Conservation (phyloP, 2,329 filamentous ascomycete genomes). For the Alternaria incomplexa region DNA sequence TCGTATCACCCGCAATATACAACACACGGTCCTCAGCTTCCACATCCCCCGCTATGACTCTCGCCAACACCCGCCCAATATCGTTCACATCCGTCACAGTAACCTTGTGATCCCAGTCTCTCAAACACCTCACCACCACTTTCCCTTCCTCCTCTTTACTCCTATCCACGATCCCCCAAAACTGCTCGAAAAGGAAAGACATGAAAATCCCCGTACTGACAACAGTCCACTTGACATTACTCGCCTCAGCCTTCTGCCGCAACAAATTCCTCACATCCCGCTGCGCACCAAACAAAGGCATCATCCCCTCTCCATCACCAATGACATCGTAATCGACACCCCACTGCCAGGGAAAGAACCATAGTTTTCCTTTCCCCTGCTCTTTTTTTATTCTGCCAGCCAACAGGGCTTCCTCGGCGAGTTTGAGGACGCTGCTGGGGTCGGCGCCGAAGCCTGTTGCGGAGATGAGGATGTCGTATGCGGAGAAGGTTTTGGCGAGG, state of each 20-base stretch:
- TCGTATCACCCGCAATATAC: constrained; percentile 67
- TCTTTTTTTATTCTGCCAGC: constrained; percentile 52
- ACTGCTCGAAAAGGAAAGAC: constrained; percentile 69
- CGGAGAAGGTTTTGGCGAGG: constrained; percentile 45
- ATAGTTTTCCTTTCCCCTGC: constrained; percentile 10
- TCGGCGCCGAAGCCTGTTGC: constrained; percentile 67
- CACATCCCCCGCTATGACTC: constrained; percentile 53
- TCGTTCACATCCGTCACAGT: constrained; percentile 68
- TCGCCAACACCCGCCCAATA: constrained; percentile 67
- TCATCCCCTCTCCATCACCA: constrained; percentile 60
- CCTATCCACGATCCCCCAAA: constrained; percentile 67
- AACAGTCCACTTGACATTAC: constrained; percentile 64
- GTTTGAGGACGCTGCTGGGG: constrained; percentile 62
- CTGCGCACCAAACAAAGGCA: constrained; percentile 73
- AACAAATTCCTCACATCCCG: constrained; percentile 49
- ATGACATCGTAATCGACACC: constrained; percentile 74
- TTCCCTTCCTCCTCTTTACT: not conserved
- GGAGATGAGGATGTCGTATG: constrained; percentile 63
- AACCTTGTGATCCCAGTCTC: constrained; percentile 66
- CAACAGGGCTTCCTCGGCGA: constrained; percentile 61
- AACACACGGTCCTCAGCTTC: constrained; percentile 53
- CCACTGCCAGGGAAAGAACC: constrained; percentile 75
- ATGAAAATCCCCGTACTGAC: constrained; percentile 74
- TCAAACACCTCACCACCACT: constrained; percentile 60
- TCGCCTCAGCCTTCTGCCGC: constrained; percentile 22